A percentile compares a stretch with the other conserved stretches of the same genome.
Conservation (phyloP, 768 basidiomycete genomes). For the Boletus sensibilis region DNA sequence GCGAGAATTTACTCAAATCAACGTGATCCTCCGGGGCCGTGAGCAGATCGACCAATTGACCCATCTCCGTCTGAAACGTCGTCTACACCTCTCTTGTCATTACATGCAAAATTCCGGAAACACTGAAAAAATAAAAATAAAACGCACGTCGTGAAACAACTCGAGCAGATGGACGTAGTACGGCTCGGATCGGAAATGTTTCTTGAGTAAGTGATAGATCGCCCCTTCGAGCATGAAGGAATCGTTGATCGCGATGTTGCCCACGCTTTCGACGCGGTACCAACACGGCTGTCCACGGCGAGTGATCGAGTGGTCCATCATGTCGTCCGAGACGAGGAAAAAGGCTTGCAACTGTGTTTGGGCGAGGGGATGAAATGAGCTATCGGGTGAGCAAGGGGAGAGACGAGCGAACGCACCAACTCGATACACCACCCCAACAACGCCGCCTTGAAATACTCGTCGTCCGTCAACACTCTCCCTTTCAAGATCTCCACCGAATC, state of each 20-base stretch:
- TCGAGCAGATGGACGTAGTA: constrained; percentile 92
- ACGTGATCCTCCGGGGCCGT: constrained; percentile 91
- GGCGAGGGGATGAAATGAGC: no score
- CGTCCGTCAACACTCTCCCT: constrained; percentile 64
- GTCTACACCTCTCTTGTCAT: constrained; percentile 38
- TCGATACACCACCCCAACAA: constrained; percentile 96
- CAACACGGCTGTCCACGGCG: constrained; percentile 95
- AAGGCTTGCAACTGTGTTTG: constrained; percentile 97
- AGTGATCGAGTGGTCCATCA: constrained; percentile 97
- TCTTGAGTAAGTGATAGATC: constrained; percentile 88
- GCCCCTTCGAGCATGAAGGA: constrained; percentile 93
- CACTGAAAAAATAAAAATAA: no score
- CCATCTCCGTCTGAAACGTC: constrained; percentile 91
- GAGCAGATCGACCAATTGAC: constrained; percentile 93
- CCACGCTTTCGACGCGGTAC: constrained; percentile 64
- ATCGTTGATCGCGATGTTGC: constrained; percentile 92
- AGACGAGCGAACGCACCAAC: constrained; percentile 67
- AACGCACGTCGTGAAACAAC: constrained; percentile 77
- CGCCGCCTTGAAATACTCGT: constrained; percentile 87
- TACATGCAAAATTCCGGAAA: not conserved
- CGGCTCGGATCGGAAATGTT: constrained; percentile 73
- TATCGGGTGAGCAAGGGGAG: no score
- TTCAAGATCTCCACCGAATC: constrained; percentile 90
- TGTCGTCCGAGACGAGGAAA: constrained; percentile 91
- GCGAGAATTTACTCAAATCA: constrained; percentile 84